Evolutionary conservation across 2,329 filamentous ascomycete genomes (phyloP).

Genomic region (Knufia petricola): DNA sequence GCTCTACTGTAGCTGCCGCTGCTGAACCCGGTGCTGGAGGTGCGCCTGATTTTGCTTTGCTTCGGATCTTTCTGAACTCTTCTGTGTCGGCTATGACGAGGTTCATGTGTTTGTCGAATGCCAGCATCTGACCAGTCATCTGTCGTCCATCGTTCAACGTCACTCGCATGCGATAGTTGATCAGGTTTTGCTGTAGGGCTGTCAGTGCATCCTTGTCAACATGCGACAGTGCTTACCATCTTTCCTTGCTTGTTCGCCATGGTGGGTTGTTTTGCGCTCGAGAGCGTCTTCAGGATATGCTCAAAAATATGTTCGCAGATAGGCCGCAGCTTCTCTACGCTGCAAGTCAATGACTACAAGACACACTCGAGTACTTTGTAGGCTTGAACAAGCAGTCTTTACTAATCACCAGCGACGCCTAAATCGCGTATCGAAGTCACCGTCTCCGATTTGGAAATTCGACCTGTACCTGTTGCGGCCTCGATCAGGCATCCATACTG

Average conservation of each 20-base stretch:
- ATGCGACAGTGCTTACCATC: conserved; percentile 64
- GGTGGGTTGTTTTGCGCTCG: conserved; percentile 38
- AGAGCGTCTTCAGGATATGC: conserved; percentile 32
- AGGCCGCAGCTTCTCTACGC: conserved; percentile 20
- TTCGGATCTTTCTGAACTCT: conserved; percentile 85
- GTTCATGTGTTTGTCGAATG: conserved; percentile 99
- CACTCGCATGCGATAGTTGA: conserved; percentile 98
- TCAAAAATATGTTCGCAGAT: conserved; percentile 16
- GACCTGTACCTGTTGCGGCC: neutral
- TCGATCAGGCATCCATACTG: too few species aligned
- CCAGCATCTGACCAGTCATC: conserved; percentile 96
- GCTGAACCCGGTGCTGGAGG: conserved; percentile 53
- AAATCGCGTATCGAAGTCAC: neutral
- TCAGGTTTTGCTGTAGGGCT: conserved; percentile 54
- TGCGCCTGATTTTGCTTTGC: conserved; percentile 59
- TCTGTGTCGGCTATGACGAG: conserved; percentile 96
- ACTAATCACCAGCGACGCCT: neutral
- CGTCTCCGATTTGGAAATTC: neutral
- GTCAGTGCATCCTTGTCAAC: conserved; percentile 25
- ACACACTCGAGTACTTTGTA: conserved; percentile 10
- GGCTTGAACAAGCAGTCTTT: conserved; percentile 18
- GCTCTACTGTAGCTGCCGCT: conserved; percentile 51
- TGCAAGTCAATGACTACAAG: conserved; percentile 20
- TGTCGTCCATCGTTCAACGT: conserved; percentile 91
- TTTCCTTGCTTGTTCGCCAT: conserved; percentile 96